These are phyloP conservation scores for Cyphellophora attinorum DNA, from an alignment of 2,329 filamentous ascomycete species.

Conservation along the genomic window DNA sequence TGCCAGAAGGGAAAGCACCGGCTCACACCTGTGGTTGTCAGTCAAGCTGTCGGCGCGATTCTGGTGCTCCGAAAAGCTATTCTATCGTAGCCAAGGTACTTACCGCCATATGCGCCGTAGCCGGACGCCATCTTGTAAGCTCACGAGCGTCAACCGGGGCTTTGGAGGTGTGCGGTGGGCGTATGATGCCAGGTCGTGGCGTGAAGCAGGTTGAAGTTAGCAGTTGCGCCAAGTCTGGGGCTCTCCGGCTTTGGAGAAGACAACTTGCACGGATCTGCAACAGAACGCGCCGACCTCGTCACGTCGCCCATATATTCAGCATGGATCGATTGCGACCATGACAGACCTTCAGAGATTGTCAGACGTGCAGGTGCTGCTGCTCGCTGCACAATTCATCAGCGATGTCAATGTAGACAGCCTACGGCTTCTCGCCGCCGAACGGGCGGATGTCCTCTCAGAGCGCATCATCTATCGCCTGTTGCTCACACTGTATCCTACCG, in stretches of 20 bases:
- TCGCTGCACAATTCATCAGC: slow-evolving; percentile 47
- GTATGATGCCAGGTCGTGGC: too few species aligned
- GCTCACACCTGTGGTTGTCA: slow-evolving; percentile 43
- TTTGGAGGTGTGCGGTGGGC: too few species aligned
- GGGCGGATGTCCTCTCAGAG: slow-evolving; percentile 37
- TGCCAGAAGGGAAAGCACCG: slow-evolving; percentile 99
- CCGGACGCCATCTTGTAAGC: slow-evolving; percentile 38
- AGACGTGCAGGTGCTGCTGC: slow-evolving; percentile 46
- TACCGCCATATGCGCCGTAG: slow-evolving; percentile 46
- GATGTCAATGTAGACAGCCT: slow-evolving; percentile 44
- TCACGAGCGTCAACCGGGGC: too few species aligned
- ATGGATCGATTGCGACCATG: slow-evolving; percentile 24
- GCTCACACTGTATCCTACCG: slow-evolving; percentile 53
- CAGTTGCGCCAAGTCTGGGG: slow-evolving; percentile 1
- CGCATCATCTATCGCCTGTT: slow-evolving; percentile 50
- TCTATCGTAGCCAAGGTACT: slow-evolving; percentile 15
- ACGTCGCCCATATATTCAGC: too few species aligned
- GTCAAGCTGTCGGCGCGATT: background rate
- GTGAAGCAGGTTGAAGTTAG: too few species aligned
- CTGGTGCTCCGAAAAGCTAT: background rate
- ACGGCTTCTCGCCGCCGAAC: slow-evolving; percentile 40
- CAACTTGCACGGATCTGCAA: too few species aligned
- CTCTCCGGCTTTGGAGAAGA: too few species aligned
- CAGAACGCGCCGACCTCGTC: too few species aligned
- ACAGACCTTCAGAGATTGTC: slow-evolving; percentile 34